These are phyloP conservation scores for Ascochyta viciae-villosae DNA, from an alignment of 2,329 filamentous ascomycete species.

Conservation along the genomic window DNA sequence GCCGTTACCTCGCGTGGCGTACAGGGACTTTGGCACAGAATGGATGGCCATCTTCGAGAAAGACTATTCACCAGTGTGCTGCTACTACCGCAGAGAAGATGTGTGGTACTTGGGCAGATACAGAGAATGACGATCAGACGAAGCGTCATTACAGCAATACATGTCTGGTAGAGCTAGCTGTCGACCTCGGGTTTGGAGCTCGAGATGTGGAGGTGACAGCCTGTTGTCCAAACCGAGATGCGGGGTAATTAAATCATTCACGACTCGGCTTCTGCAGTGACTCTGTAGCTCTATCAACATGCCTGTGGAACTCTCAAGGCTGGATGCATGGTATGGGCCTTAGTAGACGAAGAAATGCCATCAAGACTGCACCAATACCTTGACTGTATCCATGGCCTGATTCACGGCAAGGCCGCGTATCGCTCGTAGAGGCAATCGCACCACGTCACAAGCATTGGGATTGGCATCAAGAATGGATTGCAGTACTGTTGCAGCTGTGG, in stretches of 20 bases:
- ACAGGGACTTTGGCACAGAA: constrained; percentile 28
- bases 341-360: background rate
- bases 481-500: background rate
- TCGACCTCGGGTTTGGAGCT: constrained; percentile 16
- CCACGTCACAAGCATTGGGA: background rate
- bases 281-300: background rate
- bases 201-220: constrained; percentile 7
- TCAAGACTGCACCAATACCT: background rate
- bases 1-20: constrained; percentile 28
- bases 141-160: background rate
- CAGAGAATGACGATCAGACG: background rate
- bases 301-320: background rate
- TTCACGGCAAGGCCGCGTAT: background rate
- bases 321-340: background rate
- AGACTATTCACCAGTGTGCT: background rate
- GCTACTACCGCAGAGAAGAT: background rate
- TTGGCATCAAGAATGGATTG: background rate
- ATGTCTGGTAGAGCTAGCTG: constrained; percentile 4
- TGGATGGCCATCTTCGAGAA: constrained; percentile 25
- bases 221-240: constrained; percentile 1
- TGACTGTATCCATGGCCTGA: background rate
- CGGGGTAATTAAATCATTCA: constrained; percentile 7
- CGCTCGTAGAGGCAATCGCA: background rate
- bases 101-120: background rate
- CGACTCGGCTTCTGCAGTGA: background rate